Evolutionary conservation across 441 rosid species (phyloP).

Genomic region (Euphorbia schlechtendalii): DNA sequence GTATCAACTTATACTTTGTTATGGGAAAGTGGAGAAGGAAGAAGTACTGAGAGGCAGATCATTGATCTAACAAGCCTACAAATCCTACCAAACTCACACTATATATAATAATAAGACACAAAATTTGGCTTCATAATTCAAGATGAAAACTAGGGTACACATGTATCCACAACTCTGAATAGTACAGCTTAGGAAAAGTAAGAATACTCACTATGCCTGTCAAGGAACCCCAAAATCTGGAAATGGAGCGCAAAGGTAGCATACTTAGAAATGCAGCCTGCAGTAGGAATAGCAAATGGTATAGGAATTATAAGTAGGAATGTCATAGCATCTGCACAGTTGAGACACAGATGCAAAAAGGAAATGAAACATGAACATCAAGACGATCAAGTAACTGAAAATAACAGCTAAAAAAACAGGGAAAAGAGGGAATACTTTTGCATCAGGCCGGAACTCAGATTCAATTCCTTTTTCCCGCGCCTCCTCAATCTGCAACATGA

Average conservation of each 20-base stretch:
- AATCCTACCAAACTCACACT: not conserved
- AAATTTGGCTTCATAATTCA: not conserved
- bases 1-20: slow-evolving; percentile 15
- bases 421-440: slow-evolving; percentile 36
- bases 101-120: not conserved
- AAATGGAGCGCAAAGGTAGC: slow-evolving; percentile 77
- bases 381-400: not conserved
- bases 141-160: not conserved
- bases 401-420: not conserved
- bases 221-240: slow-evolving; percentile 79
- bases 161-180: not conserved
- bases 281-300: slow-evolving; percentile 16
- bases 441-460: slow-evolving; percentile 71
- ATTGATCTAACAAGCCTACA: not conserved
- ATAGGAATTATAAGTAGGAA: slow-evolving; percentile 11
- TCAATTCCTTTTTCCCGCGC: slow-evolving; percentile 76
- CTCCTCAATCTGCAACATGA: slow-evolving; percentile 56
- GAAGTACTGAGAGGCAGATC: too few species aligned
- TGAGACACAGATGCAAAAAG: slow-evolving; percentile 1
- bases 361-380: not conserved
- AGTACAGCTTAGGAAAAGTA: slow-evolving; percentile 11
- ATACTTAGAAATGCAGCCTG: slow-evolving; percentile 74
- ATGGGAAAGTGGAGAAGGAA: not conserved
- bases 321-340: not conserved
- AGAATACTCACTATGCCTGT: slow-evolving; percentile 51